phyloP scores from a whole-genome alignment of 208 protist species.

The Naegleria gruberi region DNA sequence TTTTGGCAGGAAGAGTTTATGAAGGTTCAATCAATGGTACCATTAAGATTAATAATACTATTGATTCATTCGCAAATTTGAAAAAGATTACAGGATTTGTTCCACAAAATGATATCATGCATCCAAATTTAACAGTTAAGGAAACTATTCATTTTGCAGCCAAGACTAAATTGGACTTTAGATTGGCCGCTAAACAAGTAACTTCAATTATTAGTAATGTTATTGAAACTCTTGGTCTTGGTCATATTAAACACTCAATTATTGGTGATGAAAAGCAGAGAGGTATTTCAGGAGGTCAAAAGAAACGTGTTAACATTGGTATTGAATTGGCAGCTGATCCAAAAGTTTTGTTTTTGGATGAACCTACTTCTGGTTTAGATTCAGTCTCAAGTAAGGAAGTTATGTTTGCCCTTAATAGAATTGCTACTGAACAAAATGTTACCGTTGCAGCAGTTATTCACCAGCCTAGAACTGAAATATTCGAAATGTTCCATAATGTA shows the following conservation, averaged over 20 bases:
- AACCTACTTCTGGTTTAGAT: not conserved
- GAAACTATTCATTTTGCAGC: not conserved
- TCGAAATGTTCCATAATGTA: not conserved
- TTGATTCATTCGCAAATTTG: not conserved
- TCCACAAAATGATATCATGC: constrained; percentile 76
- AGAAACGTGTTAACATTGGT: not conserved
- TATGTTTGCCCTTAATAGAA: not conserved
- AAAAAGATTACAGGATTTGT: constrained; percentile 52
- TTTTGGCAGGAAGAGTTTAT: not conserved
- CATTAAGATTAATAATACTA: not conserved
- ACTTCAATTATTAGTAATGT: constrained; percentile 56
- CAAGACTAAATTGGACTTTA: constrained; percentile 47
- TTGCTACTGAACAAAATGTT: not conserved
- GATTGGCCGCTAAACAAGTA: constrained; percentile 28
- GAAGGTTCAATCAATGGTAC: not conserved
- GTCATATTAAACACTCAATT: too few species aligned
- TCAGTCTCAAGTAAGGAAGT: not conserved
- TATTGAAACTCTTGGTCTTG: constrained; percentile 55
- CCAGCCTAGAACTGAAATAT: constrained; percentile 11
- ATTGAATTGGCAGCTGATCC: not conserved
- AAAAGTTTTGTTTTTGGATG: not conserved
- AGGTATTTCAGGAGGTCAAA: not conserved
- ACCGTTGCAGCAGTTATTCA: constrained; percentile 7
- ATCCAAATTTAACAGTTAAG: constrained; percentile 57
- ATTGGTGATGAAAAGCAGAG: constrained; percentile 28